Evolutionary conservation across 306 rosid genomes (phyloP).

Genomic region (Ormosia semicastrata): DNA sequence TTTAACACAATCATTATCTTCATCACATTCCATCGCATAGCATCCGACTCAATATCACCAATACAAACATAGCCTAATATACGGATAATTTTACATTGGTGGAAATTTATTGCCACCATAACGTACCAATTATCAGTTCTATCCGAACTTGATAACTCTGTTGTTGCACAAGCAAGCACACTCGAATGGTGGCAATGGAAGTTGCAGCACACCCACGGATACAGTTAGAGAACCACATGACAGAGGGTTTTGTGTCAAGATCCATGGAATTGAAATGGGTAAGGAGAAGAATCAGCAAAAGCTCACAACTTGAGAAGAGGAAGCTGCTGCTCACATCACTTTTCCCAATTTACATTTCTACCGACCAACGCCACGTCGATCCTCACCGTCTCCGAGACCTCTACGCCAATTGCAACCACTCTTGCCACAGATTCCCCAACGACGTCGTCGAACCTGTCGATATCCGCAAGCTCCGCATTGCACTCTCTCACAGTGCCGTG

Average conservation of each 20-base stretch:
- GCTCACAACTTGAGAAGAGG: background rate
- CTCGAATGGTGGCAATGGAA: constrained; percentile 31
- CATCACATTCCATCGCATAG: no score
- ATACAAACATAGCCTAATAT: no score
- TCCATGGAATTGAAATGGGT: constrained; percentile 57
- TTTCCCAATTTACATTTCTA: constrained; percentile 64
- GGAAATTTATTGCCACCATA: background rate
- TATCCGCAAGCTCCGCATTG: constrained; percentile 57
- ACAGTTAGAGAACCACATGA: background rate
- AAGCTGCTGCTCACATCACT: background rate
- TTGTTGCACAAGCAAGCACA: background rate
- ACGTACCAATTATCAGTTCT: background rate
- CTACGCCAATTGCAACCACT: constrained; percentile 56
- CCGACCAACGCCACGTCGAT: constrained; percentile 49
- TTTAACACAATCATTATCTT: no score
- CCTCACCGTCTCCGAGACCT: constrained; percentile 54
- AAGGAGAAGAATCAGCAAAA: constrained; percentile 18
- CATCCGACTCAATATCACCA: no score
- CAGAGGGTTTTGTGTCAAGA: constrained; percentile 19
- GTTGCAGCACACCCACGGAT: constrained; percentile 4
- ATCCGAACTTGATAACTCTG: background rate
- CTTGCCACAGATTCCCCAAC: constrained; percentile 45
- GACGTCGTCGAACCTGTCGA: constrained; percentile 42
- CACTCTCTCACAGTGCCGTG: constrained; percentile 69
- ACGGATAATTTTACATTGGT: no score